These are phyloP conservation scores for Polygonum aviculare DNA, from an alignment of 148 eudicot species.

Conservation along the genomic window DNA sequence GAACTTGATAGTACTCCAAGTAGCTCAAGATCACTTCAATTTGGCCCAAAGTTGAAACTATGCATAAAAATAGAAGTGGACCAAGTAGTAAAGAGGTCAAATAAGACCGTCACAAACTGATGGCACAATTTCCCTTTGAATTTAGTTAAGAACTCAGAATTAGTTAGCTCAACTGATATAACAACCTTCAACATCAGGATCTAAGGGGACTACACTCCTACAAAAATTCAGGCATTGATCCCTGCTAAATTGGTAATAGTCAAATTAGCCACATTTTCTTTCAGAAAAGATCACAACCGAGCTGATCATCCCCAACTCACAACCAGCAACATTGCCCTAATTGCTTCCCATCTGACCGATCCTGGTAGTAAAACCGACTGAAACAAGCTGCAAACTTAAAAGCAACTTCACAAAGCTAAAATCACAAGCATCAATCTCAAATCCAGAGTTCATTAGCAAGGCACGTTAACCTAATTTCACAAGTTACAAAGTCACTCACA, in stretches of 20 bases:
- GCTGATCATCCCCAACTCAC: background rate
- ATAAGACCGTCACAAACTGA: background rate
- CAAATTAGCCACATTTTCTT: background rate
- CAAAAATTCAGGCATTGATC: background rate
- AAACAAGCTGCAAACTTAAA: background rate
- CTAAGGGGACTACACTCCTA: background rate
- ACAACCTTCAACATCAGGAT: background rate
- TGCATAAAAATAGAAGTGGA: background rate
- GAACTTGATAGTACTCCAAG: background rate
- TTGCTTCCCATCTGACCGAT: background rate
- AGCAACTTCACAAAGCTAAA: background rate
- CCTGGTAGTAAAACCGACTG: background rate
- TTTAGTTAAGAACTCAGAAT: background rate
- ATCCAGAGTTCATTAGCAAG: background rate
- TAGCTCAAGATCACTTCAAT: background rate
- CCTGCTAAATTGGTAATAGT: background rate
- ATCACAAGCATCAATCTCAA: background rate
- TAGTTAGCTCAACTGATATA: background rate
- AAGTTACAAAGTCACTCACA: background rate
- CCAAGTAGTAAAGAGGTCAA: background rate
- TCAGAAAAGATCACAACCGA: background rate
- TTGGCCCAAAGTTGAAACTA: background rate
- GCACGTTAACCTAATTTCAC: background rate
- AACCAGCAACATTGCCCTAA: slow-evolving; percentile 4
- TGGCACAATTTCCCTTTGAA: background rate